Conservation (phyloP, 1,284 basidiomycete species). For the Sutorius eximius region DNA sequence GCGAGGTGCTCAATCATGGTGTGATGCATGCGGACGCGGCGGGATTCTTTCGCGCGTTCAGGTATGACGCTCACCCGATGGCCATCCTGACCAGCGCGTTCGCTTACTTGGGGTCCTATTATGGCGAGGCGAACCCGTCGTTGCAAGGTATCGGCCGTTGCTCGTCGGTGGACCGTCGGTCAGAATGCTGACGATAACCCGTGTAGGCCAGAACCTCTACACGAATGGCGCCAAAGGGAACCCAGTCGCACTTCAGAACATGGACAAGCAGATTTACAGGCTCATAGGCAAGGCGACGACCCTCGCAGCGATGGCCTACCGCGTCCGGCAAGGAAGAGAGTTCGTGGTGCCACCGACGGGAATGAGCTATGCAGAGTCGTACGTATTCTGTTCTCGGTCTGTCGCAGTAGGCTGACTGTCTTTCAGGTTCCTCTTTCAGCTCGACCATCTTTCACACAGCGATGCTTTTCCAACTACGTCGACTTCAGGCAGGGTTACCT, state of each 20-base stretch:
- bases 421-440: slow-evolving; percentile 79
- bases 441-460: slow-evolving; percentile 64
- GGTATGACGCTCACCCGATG: slow-evolving; percentile 89
- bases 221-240: slow-evolving; percentile 64
- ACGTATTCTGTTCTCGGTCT: slow-evolving; percentile 31
- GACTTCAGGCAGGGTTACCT: slow-evolving; percentile 39
- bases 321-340: slow-evolving; percentile 81
- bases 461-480: slow-evolving; percentile 40
- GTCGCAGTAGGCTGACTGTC: neutral
- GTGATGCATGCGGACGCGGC: slow-evolving; percentile 79
- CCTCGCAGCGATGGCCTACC: slow-evolving; percentile 89
- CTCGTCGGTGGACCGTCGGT: neutral
- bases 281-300: slow-evolving; percentile 86
- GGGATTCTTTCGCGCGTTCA: slow-evolving; percentile 78
- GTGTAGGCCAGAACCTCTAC: slow-evolving; percentile 74
- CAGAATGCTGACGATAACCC: neutral
- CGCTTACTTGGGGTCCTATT: slow-evolving; percentile 83
- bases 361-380: slow-evolving; percentile 82
- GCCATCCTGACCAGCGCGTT: slow-evolving; percentile 83
- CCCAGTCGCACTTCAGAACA: slow-evolving; percentile 60
- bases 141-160: slow-evolving; percentile 52
- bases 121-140: slow-evolving; percentile 78
- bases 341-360: slow-evolving; percentile 85
- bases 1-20: slow-evolving; percentile 77
- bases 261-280: slow-evolving; percentile 90